Evolutionary conservation across 768 basidiomycete species (phyloP).

Genomic region (Russula vinacea): DNA sequence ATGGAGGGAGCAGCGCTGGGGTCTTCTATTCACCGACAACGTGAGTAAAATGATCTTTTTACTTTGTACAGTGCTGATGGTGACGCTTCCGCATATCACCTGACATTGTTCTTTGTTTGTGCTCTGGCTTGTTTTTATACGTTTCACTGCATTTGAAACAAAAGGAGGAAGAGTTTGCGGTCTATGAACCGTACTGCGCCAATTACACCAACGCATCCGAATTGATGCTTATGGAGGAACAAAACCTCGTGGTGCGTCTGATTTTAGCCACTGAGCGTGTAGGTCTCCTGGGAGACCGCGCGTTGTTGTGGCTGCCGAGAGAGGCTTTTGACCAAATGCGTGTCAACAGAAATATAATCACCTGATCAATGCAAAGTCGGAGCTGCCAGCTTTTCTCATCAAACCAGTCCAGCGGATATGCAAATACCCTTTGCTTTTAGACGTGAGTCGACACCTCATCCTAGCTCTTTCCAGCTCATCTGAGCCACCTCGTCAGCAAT

Average conservation of each 20-base stretch:
- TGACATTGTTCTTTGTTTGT: constrained; percentile 36
- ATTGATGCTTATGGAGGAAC: constrained; percentile 80
- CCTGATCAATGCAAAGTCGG: constrained; percentile 86
- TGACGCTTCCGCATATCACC: constrained; percentile 44
- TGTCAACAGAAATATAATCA: constrained; percentile 64
- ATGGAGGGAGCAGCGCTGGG: constrained; percentile 87
- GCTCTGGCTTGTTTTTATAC: constrained; percentile 20
- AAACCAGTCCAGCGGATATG: constrained; percentile 98
- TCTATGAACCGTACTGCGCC: constrained; percentile 96
- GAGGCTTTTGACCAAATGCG: constrained; percentile 28
- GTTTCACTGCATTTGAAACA: constrained; percentile 40
- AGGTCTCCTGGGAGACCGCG: constrained; percentile 16
- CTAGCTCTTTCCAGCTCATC: constrained; percentile 13
- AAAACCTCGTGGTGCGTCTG: constrained; percentile 73
- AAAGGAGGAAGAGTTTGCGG: constrained; percentile 94
- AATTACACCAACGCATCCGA: constrained; percentile 89
- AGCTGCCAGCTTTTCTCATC: constrained; percentile 94
- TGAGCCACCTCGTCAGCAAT: constrained; percentile 46
- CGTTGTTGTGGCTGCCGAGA: constrained; percentile 11
- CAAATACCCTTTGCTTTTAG: constrained; percentile 94
- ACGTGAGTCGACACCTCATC: constrained; percentile 50
- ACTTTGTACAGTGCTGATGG: constrained; percentile 38
- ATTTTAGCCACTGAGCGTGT: constrained; percentile 16
- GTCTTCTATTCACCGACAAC: constrained; percentile 75
- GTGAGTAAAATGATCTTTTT: constrained; percentile 48